Conservation (phyloP, 495 filamentous ascomycete species). For the Immersiella caudata region DNA sequence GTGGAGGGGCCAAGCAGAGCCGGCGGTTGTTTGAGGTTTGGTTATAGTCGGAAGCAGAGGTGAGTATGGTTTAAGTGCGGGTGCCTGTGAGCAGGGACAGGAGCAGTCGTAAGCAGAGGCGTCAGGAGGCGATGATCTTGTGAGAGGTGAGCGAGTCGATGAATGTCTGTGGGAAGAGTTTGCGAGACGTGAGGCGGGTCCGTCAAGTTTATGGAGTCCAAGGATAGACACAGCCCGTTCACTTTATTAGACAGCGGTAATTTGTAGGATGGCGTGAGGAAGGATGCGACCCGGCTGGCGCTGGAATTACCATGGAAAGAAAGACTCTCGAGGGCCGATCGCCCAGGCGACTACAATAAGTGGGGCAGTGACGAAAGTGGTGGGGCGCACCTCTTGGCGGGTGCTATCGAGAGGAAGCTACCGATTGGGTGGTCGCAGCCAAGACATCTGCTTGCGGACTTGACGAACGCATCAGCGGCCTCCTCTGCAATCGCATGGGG, state of each 20-base stretch:
- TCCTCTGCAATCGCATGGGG: neutral
- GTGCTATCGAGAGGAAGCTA: neutral
- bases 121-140: neutral
- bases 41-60: neutral
- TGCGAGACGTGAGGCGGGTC: neutral
- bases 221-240: constrained; percentile 11
- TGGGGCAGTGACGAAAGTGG: constrained; percentile 31
- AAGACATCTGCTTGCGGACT: neutral
- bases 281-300: neutral
- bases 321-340: constrained; percentile 4
- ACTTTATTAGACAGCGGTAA: neutral
- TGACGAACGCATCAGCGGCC: neutral
- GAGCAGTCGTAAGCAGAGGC: neutral
- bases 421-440: neutral
- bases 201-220: constrained; percentile 7
- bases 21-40: neutral
- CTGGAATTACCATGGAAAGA: constrained; percentile 28
- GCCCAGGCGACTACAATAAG: constrained; percentile 22
- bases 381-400: constrained; percentile 11
- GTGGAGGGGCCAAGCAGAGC: neutral
- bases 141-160: neutral
- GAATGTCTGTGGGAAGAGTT: neutral
- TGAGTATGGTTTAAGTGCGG: neutral
- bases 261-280: neutral
- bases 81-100: too few species aligned